Conservation (phyloP, 1,284 basidiomycete species). For the Neolentinus lepideus region DNA sequence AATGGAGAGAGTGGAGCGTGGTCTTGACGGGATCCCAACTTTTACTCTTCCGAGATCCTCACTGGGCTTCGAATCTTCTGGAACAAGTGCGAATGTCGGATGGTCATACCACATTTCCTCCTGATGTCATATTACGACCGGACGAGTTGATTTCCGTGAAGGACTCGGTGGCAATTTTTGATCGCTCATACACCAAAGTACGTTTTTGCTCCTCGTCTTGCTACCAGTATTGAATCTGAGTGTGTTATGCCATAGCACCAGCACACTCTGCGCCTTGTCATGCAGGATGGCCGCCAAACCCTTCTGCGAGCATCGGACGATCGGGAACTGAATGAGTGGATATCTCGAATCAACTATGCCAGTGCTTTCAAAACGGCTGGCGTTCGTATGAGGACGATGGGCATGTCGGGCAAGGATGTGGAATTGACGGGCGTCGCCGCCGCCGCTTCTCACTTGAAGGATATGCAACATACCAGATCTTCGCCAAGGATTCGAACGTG, state of each 20-base stretch:
- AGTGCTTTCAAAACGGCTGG: constrained; percentile 85
- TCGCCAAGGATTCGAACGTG: constrained; percentile 35
- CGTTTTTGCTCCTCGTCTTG: constrained; percentile 6
- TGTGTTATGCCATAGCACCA: constrained; percentile 53
- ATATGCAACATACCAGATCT: constrained; percentile 34
- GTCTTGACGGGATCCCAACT: constrained; percentile 88
- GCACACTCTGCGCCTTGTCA: constrained; percentile 75
- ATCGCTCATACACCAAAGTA: constrained; percentile 73
- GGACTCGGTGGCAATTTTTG: constrained; percentile 74
- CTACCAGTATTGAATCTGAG: constrained; percentile 5
- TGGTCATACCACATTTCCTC: constrained; percentile 37
- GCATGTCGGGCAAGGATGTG: constrained; percentile 64
- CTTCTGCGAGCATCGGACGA: constrained; percentile 75
- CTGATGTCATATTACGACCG: constrained; percentile 65
- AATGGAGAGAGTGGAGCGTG: constrained; percentile 87
- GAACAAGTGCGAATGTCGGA: constrained; percentile 38
- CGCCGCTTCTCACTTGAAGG: constrained; percentile 72
- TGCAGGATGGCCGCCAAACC: constrained; percentile 73
- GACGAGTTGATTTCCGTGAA: constrained; percentile 85
- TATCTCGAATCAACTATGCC: constrained; percentile 91
- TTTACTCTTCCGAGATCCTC: constrained; percentile 84
- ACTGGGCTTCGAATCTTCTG: constrained; percentile 56
- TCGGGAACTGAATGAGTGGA: constrained; percentile 86
- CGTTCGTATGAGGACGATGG: constrained; percentile 75
- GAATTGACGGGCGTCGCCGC: constrained; percentile 78